phyloP scores from a whole-genome alignment of 768 basidiomycete species.

The Boletus subparvulus region DNA sequence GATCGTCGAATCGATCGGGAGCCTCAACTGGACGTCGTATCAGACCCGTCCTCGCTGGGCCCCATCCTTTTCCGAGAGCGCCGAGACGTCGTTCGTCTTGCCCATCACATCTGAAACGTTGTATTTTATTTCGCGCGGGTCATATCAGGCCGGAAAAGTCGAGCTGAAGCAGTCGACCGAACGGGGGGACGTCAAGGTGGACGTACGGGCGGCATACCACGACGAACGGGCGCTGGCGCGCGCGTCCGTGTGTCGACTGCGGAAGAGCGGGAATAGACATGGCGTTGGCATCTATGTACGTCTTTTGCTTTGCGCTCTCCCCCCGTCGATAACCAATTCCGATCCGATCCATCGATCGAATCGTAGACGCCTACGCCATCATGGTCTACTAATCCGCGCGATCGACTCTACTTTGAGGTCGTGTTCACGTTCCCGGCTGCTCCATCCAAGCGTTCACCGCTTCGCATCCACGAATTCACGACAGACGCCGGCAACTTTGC shows the following conservation, averaged over 20 bases:
- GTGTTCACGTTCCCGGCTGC: conserved; percentile 31
- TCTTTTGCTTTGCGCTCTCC: background rate
- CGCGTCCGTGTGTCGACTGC: conserved; percentile 34
- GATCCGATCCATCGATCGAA: background rate
- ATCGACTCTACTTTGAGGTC: conserved; percentile 29
- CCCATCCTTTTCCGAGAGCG: conserved; percentile 10
- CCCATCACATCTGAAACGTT: conserved; percentile 30
- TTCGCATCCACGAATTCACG: conserved; percentile 29
- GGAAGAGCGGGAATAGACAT: conserved; percentile 23
- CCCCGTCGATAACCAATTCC: too few species aligned
- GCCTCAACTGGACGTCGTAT: conserved; percentile 17
- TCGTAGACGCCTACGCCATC: conserved; percentile 15
- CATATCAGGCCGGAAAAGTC: conserved; percentile 23
- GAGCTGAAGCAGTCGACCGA: conserved; percentile 14
- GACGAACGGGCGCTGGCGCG: conserved; percentile 20
- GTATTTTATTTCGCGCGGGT: conserved; percentile 37
- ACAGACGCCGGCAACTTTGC: conserved; percentile 31
- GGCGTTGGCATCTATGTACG: conserved; percentile 41
- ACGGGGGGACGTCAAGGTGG: conserved; percentile 23
- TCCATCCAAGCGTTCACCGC: background rate
- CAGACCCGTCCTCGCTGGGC: conserved; percentile 17
- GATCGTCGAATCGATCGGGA: conserved; percentile 11
- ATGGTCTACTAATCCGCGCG: background rate
- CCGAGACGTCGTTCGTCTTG: conserved; percentile 29
- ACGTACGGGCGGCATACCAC: conserved; percentile 33